Base-by-base conservation (phyloP, 495 filamentous ascomycete genomes). In the Penicillium argentinense region DNA sequence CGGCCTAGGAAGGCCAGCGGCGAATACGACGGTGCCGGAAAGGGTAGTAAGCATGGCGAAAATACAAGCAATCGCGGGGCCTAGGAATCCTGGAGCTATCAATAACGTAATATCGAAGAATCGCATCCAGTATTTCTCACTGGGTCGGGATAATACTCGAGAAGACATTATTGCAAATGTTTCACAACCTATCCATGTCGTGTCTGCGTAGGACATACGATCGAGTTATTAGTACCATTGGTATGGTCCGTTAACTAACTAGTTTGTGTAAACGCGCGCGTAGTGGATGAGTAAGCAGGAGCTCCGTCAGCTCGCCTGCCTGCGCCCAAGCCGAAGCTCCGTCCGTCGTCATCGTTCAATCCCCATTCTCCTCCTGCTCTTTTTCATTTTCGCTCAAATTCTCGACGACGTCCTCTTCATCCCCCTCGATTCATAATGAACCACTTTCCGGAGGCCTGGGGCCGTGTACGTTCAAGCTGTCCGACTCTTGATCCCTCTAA, bases 381-480 rank as follows among this genome's bases (percentile, higher is more conserved):
- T 49, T 45, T 53, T 47, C 45, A 50, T 22, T 30, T 33, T 28
- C 7, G 11, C 39, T n/a, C 37, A 22, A 38, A 26, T 1, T 16
- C 7, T 22, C 16, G 4, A 13, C 1, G 22, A 17, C 17, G 22
- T 14, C n/a, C 29, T n/a, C 13, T 26, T 42, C 18, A n/a, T n/a
- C 9, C 8, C 17, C 27, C 30, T 36, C 18, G 30, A 42, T 46
- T 45, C 59, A 69, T 47, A 46, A 97, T 97, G 92, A 91, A 97
- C 68, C 92, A 97, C 73, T 81, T 89, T 64, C 92, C 92, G 48
- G 88, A 95, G 83, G 85, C 84, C 57, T 97, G 92, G 92, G 92
- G 92, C 64, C 87, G 92, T 72, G 93, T 97, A 89, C 63, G 83
- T 71, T 56, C 19, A 53, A 28, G 38, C 46, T 54, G 47, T 33